These are phyloP conservation scores for Ceratocystis ficicola DNA, from an alignment of 2,329 filamentous ascomycete genomes.

Conservation along the genomic window DNA sequence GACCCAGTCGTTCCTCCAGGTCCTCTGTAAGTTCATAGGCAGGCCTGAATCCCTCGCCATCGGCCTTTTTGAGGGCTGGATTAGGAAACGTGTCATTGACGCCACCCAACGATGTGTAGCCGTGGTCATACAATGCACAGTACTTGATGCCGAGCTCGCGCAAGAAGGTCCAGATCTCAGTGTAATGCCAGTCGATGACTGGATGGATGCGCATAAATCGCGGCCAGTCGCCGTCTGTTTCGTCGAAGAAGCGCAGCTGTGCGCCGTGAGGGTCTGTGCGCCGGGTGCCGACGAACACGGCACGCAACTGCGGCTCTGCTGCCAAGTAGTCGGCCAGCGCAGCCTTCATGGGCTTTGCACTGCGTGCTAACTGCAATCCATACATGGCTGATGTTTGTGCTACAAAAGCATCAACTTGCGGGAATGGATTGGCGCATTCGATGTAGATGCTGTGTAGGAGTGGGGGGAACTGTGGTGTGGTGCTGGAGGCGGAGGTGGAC, in stretches of 20 bases:
- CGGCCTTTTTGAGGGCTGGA: conserved; percentile 47
- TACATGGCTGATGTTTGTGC: conserved; percentile 91
- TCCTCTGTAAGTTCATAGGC: conserved; percentile 67
- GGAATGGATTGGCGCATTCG: conserved; percentile 69
- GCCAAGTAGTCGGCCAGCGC: conserved; percentile 85
- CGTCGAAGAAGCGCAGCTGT: conserved; percentile 66
- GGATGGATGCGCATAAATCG: conserved; percentile 86
- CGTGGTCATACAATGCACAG: conserved; percentile 72
- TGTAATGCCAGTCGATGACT: conserved; percentile 94
- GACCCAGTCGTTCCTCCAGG: conserved; percentile 64
- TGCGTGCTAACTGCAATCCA: conserved; percentile 72
- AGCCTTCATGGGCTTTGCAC: conserved; percentile 80
- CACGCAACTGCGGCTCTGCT: conserved; percentile 66
- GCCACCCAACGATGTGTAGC: conserved; percentile 87
- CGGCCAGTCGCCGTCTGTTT: conserved; percentile 83
- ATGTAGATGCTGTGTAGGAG: conserved; percentile 77
- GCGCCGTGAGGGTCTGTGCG: conserved; percentile 86
- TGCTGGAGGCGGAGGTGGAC: conserved; percentile 13
- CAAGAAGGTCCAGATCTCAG: conserved; percentile 87
- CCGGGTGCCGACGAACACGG: conserved; percentile 65
- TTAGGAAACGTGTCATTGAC: conserved; percentile 83
- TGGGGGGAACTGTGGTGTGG: conserved; percentile 29
- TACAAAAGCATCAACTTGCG: conserved; percentile 78
- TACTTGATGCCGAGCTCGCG: conserved; percentile 68
- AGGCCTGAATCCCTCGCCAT: conserved; percentile 44